These are phyloP conservation scores for Besnoitia besnoiti DNA, from an alignment of 169 alveolate species.

Conservation along the genomic window DNA sequence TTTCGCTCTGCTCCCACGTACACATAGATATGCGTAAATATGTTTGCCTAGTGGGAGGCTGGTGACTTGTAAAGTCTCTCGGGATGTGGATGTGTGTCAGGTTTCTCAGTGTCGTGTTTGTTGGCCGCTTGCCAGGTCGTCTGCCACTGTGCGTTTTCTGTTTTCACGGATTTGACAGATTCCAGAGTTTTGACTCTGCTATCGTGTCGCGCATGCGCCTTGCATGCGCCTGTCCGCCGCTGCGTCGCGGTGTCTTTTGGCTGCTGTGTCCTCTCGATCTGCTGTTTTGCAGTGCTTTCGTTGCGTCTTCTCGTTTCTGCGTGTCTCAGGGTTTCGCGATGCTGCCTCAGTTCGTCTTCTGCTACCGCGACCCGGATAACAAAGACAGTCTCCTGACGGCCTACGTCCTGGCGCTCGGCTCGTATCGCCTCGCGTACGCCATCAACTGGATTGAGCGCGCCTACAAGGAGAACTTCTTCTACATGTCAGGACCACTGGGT, in stretches of 20 bases:
- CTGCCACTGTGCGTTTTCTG: too few relatives aligned
- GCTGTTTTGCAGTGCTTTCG: not conserved
- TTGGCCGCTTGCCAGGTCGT: too few relatives aligned
- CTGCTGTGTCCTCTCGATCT: not conserved
- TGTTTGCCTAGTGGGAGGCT: too few relatives aligned
- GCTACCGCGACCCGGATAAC: conserved; percentile 59
- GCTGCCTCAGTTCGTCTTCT: conserved; percentile 56
- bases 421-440: conserved; percentile 31
- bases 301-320: not conserved
- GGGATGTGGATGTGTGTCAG: too few relatives aligned
- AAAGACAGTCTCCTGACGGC: conserved; percentile 26
- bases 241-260: not conserved
- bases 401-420: conserved; percentile 32
- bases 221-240: not conserved
- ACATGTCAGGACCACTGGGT: conserved; percentile 46
- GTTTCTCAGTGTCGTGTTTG: too few relatives aligned
- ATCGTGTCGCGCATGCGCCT: too few relatives aligned
- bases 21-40: too few relatives aligned
- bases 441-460: conserved; percentile 44
- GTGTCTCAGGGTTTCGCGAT: conserved; percentile 45
- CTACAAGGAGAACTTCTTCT: conserved; percentile 18
- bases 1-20: too few relatives aligned
- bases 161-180: too few relatives aligned
- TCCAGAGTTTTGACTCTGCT: too few relatives aligned
- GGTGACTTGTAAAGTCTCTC: too few relatives aligned